Percentiles rank a stretch among this genome's conserved stretches.
These are phyloP conservation scores for Ceratocystis smalleyi DNA, from an alignment of 2,329 filamentous ascomycete species.

Conservation along the genomic window DNA sequence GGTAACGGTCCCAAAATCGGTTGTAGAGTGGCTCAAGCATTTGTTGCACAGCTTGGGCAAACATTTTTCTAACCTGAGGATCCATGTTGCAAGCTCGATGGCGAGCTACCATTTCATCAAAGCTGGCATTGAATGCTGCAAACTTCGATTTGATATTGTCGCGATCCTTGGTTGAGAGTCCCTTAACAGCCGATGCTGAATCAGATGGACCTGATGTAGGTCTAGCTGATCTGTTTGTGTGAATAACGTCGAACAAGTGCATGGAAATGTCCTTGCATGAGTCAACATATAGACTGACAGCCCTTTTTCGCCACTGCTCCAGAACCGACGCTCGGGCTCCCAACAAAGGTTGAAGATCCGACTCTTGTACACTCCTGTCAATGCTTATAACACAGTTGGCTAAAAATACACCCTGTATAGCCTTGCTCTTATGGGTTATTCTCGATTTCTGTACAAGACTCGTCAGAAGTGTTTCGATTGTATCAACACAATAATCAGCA, in stretches of 20 bases:
- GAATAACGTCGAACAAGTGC: slow-evolving; percentile 77
- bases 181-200: slow-evolving; percentile 70
- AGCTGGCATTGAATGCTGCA: slow-evolving; percentile 72
- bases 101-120: slow-evolving; percentile 71
- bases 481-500: slow-evolving; percentile 77
- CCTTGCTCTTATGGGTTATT: slow-evolving; percentile 58
- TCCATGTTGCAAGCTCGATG: slow-evolving; percentile 85
- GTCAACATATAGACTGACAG: slow-evolving; percentile 65
- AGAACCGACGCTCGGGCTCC: slow-evolving; percentile 49
- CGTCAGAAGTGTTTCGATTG: slow-evolving; percentile 63
- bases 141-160: slow-evolving; percentile 96
- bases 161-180: slow-evolving; percentile 75
- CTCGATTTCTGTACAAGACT: slow-evolving; percentile 62
- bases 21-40: slow-evolving; percentile 91
- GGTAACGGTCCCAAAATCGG: slow-evolving; percentile 92
- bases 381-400: slow-evolving; percentile 76
- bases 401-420: slow-evolving; percentile 71
- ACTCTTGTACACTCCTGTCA: slow-evolving; percentile 68
- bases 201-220: slow-evolving; percentile 65
- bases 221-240: slow-evolving; percentile 61
- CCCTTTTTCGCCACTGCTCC: slow-evolving; percentile 78
- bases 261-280: slow-evolving; percentile 78
- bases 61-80: slow-evolving; percentile 64
- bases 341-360: slow-evolving; percentile 61
- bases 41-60: slow-evolving; percentile 72